Base-by-base conservation (phyloP, 495 filamentous ascomycete species). In the Platismatia glauca region DNA sequence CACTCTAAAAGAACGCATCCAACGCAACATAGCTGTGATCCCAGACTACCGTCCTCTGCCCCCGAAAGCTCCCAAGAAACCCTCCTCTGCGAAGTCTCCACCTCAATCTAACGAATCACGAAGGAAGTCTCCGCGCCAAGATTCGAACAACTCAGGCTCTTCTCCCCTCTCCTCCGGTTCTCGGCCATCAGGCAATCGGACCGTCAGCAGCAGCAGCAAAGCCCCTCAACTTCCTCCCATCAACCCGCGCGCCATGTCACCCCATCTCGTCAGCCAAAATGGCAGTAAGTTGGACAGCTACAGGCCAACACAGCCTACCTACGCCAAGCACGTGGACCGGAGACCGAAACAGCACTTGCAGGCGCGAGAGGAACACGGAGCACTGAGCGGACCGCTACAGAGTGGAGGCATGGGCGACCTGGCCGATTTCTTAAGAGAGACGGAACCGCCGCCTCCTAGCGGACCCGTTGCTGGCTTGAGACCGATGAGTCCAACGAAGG, bases 351-450 rank as follows among this genome's bases (percentile, higher is more conserved):
- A 57, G 50, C 50, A 56, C 64, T 53, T 59, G 69, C 68, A 83
- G 20, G 74, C 81, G 12, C 69, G 74, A 11, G 74, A 74, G 46
- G 58, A 70, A 29, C 57, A 74, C 63, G 63, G 65, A 67, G 64
- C 59, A 34, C 35, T 69, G 46, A 58, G 59, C 56, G 61, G 68
- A 9, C 67, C 69, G n/a, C 61, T 71, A 39, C 65, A 50, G 20
- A 71, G 59, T 66, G 76, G 57, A 74, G 78, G 78, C 34, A 91
- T 88, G 4, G 83, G 82, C 46, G 89, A 91, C 37, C 73, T 95
- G 59, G 89, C 90, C 4, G 87, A 89, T 66, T 95, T 95, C 72
- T 74, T 96, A 18, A 84, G 81, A 46, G 87, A 86, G 63, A 88
- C 87, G 29, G 89, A 81, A 24, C 89, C 90, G n/a, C 88, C 89